phyloP scores from a whole-genome alignment of 768 basidiomycete species.

The Tephrocybe sp. region DNA sequence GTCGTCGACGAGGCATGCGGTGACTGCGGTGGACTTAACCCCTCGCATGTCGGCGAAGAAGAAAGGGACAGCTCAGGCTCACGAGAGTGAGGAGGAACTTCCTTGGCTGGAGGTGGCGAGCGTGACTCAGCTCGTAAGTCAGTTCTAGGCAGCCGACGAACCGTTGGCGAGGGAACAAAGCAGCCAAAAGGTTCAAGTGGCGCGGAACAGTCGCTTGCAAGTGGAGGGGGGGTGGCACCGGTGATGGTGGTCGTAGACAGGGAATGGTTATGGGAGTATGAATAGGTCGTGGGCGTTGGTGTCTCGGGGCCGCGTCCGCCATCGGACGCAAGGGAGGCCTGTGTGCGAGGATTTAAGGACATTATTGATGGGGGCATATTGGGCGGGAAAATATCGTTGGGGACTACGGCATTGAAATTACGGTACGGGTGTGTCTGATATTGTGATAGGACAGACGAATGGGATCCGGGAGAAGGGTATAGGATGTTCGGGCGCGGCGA shows the following conservation, averaged over 20 bases:
- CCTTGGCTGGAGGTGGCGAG: constrained; percentile 10
- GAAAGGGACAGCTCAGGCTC: constrained; percentile 1
- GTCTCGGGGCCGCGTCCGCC: constrained; percentile 37
- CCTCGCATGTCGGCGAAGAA: constrained; percentile 16
- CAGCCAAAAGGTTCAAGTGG: constrained; percentile 19
- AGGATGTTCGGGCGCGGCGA: constrained; percentile 45
- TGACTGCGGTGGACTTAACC: constrained; percentile 25
- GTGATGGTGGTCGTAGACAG: constrained; percentile 50
- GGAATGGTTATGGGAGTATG: constrained; percentile 45
- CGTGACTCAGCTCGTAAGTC: constrained; percentile 18
- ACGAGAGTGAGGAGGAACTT: constrained; percentile 3
- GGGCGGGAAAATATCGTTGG: constrained; percentile 43
- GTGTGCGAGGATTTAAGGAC: constrained; percentile 33
- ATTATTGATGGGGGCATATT: constrained; percentile 41
- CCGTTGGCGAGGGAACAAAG: constrained; percentile 20
- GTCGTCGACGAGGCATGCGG: constrained; percentile 23
- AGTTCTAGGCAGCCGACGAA: constrained; percentile 14
- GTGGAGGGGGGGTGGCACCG: constrained; percentile 36
- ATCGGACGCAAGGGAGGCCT: constrained; percentile 17
- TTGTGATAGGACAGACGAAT: constrained; percentile 41
- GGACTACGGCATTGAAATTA: constrained; percentile 25
- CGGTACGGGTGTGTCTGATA: constrained; percentile 36
- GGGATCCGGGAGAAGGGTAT: constrained; percentile 47
- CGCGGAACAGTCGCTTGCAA: neutral
- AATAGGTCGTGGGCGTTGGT: constrained; percentile 38